Evolutionary conservation across 2,329 filamentous ascomycete genomes (phyloP).

Genomic region (Penicillium crustosum): DNA sequence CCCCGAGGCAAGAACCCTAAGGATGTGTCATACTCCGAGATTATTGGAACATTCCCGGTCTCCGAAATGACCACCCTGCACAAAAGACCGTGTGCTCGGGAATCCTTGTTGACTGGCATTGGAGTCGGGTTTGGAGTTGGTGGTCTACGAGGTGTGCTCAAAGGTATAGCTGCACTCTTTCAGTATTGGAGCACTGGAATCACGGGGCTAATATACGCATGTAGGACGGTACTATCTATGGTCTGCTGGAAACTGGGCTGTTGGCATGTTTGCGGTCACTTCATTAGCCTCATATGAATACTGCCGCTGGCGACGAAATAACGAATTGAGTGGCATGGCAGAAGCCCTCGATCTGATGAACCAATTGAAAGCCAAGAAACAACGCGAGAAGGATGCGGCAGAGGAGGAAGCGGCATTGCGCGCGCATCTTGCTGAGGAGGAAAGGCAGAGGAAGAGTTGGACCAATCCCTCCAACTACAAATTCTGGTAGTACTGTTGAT

Average conservation of each 20-base stretch:
- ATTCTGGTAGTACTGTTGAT: constrained; percentile 43
- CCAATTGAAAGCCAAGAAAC: constrained; percentile 67
- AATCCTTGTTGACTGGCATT: constrained; percentile 81
- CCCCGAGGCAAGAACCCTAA: constrained; percentile 58
- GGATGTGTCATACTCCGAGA: constrained; percentile 43
- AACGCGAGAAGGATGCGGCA: constrained; percentile 49
- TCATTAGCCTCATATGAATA: constrained; percentile 78
- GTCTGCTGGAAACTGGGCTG: constrained; percentile 79
- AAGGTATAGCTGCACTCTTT: constrained; percentile 55
- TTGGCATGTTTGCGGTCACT: constrained; percentile 69
- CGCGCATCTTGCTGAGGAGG: constrained; percentile 37
- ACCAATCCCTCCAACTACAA: constrained; percentile 47
- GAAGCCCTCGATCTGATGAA: constrained; percentile 80
- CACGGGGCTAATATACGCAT: constrained; percentile 11
- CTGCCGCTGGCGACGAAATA: constrained; percentile 71
- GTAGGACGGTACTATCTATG: constrained; percentile 56
- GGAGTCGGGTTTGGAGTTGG: constrained; percentile 74
- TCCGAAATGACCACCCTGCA: constrained; percentile 62
- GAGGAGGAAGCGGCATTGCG: constrained; percentile 37
- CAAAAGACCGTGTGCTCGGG: constrained; percentile 78
- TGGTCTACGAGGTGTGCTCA: constrained; percentile 69
- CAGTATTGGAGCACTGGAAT: not conserved
- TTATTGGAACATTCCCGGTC: constrained; percentile 49
- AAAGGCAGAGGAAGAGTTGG: constrained; percentile 45
- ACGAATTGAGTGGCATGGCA: constrained; percentile 81